Conservation (phyloP, 441 rosid species). For the Populus tomentosa region DNA sequence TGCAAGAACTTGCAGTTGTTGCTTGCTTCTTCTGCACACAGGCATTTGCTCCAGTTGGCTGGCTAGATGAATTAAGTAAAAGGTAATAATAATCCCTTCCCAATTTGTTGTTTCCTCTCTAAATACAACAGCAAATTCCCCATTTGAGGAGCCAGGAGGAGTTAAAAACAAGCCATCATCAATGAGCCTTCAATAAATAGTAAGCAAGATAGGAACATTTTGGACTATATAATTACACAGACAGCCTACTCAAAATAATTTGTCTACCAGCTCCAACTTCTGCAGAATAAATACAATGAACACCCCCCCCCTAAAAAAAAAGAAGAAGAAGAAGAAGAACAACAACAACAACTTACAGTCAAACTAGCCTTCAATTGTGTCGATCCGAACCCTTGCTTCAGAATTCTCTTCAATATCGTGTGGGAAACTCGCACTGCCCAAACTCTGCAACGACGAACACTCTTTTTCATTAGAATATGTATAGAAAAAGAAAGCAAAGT, state of each 20-base stretch:
- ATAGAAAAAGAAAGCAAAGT: too few relatives aligned
- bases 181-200: background rate
- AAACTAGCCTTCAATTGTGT: background rate
- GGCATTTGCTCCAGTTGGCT: too few relatives aligned
- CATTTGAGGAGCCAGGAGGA: too few relatives aligned
- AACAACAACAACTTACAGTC: too few relatives aligned
- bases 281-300: conserved; percentile 4
- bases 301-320: too few relatives aligned
- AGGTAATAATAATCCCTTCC: too few relatives aligned
- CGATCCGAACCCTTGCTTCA: background rate
- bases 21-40: too few relatives aligned
- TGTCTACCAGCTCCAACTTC: conserved; percentile 4
- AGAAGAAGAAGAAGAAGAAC: background rate
- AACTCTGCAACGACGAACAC: conserved; percentile 40
- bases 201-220: background rate
- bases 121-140: too few relatives aligned
- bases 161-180: too few relatives aligned
- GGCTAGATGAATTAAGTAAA: too few relatives aligned
- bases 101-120: too few relatives aligned
- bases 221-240: conserved; percentile 1
- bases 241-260: background rate
- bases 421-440: conserved; percentile 69
- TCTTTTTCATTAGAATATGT: background rate
- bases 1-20: too few relatives aligned
- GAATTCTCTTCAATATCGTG: conserved; percentile 44